These are phyloP conservation scores for Boletales sp. DNA, from an alignment of 768 basidiomycete species.

Conservation along the genomic window DNA sequence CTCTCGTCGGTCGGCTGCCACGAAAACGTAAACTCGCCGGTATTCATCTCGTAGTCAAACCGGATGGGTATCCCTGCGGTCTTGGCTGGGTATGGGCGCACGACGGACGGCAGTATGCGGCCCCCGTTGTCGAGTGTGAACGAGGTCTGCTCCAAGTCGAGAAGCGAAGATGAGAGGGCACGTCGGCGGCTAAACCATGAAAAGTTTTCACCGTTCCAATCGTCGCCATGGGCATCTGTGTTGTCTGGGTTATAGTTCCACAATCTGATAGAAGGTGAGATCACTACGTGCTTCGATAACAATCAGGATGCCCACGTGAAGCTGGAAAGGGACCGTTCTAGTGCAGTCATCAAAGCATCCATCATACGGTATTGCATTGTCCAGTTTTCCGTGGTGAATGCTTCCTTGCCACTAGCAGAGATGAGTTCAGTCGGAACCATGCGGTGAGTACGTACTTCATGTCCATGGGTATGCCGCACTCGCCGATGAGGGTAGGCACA, in stretches of 20 bases:
- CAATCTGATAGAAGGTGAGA: conserved; percentile 44
- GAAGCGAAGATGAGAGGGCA: conserved; percentile 50
- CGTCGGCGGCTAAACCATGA: conserved; percentile 81
- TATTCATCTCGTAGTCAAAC: conserved; percentile 76
- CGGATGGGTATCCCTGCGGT: conserved; percentile 78
- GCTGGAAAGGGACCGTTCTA: conserved; percentile 73
- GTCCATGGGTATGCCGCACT: conserved; percentile 96
- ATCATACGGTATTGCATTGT: conserved; percentile 88
- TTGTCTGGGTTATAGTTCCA: conserved; percentile 97
- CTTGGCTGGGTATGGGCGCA: conserved; percentile 90
- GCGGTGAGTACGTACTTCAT: conserved; percentile 66
- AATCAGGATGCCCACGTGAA: conserved; percentile 66
- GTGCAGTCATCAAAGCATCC: conserved; percentile 84
- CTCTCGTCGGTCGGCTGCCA: conserved; percentile 42
- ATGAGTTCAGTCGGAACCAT: not conserved
- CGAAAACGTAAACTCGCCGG: conserved; percentile 59
- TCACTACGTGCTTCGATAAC: not conserved
- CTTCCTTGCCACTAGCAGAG: conserved; percentile 55
- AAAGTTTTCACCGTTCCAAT: conserved; percentile 98
- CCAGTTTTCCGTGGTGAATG: conserved; percentile 71
- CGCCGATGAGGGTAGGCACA: conserved; percentile 82
- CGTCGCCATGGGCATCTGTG: conserved; percentile 71
- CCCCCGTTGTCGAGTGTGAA: conserved; percentile 80
- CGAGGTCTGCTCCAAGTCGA: conserved; percentile 57
- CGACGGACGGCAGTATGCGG: conserved; percentile 71